Percentiles rank a stretch among this genome's conserved stretches.
Conservation (phyloP, 2,329 filamentous ascomycete genomes). For the Trichoderma semiorbis region DNA sequence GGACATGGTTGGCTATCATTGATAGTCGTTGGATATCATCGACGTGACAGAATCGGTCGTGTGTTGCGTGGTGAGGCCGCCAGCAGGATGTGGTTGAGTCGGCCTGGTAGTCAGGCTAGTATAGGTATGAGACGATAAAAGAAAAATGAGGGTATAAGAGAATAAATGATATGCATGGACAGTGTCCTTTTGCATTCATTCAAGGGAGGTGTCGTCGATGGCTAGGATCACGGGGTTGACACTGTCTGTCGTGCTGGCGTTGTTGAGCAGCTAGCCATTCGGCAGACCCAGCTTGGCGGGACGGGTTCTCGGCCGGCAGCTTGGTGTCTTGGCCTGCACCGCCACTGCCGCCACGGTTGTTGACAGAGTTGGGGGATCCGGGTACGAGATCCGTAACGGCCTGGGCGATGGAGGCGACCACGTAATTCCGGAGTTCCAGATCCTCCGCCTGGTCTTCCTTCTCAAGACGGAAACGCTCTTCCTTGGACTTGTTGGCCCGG, state of each 20-base stretch:
- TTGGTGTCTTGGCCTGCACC: constrained; percentile 53
- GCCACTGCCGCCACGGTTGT: constrained; percentile 21
- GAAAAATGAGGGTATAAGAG: not conserved
- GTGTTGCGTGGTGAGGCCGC: not conserved
- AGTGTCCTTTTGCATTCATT: not conserved
- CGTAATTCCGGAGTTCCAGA: constrained; percentile 68
- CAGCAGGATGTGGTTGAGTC: not conserved
- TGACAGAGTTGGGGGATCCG: constrained; percentile 35
- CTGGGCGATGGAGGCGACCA: constrained; percentile 69
- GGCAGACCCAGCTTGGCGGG: constrained; percentile 47
- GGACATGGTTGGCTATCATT: constrained; percentile 6
- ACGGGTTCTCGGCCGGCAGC: constrained; percentile 57
- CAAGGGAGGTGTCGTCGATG: constrained; percentile 38
- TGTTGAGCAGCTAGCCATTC: constrained; percentile 51
- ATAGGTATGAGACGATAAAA: not conserved
- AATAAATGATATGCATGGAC: not conserved
- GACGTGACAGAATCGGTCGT: constrained; percentile 10
- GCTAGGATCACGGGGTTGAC: constrained; percentile 44
- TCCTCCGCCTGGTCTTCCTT: constrained; percentile 77
- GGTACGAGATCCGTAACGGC: constrained; percentile 67
- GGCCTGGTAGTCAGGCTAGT: not conserved
- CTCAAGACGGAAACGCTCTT: constrained; percentile 75
- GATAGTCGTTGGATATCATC: constrained; percentile 18
- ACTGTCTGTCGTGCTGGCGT: constrained; percentile 39
- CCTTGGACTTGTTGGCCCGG: constrained; percentile 79